phyloP scores from a whole-genome alignment of 2,329 filamentous ascomycete species.

The Colletotrichum sp. region DNA sequence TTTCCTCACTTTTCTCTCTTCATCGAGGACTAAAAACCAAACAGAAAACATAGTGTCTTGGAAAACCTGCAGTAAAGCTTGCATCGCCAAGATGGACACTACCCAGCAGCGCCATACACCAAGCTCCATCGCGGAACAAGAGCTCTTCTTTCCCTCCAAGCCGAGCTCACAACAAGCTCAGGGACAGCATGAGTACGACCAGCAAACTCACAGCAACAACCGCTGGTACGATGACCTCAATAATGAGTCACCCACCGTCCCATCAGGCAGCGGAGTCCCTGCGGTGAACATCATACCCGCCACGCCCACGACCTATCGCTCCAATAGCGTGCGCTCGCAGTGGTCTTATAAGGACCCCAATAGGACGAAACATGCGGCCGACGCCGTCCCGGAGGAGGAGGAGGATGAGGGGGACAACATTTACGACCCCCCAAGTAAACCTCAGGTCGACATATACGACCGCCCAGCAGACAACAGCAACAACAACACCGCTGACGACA shows the following conservation, averaged over 20 bases:
- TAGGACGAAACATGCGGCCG: background rate
- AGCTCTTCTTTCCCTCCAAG: constrained; percentile 3
- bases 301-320: constrained; percentile 14
- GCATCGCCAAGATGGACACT: constrained; percentile 5
- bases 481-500: background rate
- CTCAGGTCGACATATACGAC: background rate
- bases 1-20: background rate
- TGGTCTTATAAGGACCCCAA: background rate
- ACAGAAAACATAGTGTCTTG: background rate
- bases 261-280: constrained; percentile 10
- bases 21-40: background rate
- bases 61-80: background rate
- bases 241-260: constrained; percentile 8
- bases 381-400: constrained; percentile 8
- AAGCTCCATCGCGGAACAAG: constrained; percentile 15
- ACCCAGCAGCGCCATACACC: constrained; percentile 13
- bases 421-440: constrained; percentile 4
- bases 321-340: constrained; percentile 17
- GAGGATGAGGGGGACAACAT: constrained; percentile 12
- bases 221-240: constrained; percentile 12
- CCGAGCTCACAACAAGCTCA: background rate
- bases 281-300: constrained; percentile 18
- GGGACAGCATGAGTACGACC: background rate
- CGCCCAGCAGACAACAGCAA: background rate
- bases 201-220: background rate